Base-by-base conservation (phyloP, 1,139 yeast species). In the Suhomyces chickasaworum region DNA sequence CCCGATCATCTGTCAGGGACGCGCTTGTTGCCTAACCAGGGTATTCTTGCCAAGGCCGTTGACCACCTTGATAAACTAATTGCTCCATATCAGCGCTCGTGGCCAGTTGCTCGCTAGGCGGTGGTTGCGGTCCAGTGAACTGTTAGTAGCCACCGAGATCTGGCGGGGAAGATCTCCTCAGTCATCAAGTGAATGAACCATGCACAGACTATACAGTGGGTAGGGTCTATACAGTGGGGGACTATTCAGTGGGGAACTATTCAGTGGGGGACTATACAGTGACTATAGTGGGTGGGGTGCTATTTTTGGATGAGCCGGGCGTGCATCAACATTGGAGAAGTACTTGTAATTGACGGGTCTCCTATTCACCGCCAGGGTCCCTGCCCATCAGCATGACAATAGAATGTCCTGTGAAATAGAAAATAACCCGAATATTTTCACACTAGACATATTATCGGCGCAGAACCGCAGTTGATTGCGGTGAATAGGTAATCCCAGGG, bases 131-230 rank as follows among this genome's bases (percentile, higher is more conserved):
- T 33, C 37, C 37, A 33, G 16, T 12, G 22, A 32, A 15, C 17
- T 21, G 37, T 33, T 33, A 33, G 37, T 33, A 33, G 37, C 37
- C 37, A 20, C 37, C 25, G 37, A 20, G 37, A 33, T 33, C 37
- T 33, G 37, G 37, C 9, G 23, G 37, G 25, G 37, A 33, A 33
- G 37, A 33, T 33, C 37, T 31, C 29, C 22, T 5, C 22, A n/a
- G n/a, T n/a, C n/a, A n/a, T n/a, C n/a, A n/a, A n/a, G n/a, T n/a
- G n/a, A n/a, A n/a, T n/a, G n/a, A n/a, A n/a, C n/a, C n/a, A n/a
- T n/a, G n/a, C n/a, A n/a, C n/a, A n/a, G n/a, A n/a, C n/a, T n/a
- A n/a, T n/a, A n/a, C n/a, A n/a, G n/a, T n/a, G n/a, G n/a, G n/a
- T n/a, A n/a, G n/a, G n/a, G n/a, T n/a, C n/a, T n/a, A n/a, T n/a